Conservation (phyloP, 768 basidiomycete species). For the Hygrophoropsis aurantiaca region DNA sequence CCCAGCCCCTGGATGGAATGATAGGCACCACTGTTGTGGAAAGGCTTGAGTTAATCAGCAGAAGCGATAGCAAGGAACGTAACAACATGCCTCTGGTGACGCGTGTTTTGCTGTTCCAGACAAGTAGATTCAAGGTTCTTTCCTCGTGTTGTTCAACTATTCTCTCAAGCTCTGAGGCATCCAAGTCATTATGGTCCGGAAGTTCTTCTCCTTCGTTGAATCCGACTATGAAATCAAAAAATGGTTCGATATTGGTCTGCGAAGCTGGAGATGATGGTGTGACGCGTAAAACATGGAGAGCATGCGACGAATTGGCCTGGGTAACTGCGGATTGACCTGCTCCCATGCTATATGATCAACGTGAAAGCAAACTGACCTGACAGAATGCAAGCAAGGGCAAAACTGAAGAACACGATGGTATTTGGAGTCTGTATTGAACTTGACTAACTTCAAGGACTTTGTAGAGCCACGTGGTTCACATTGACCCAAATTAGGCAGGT, state of each 20-base stretch:
- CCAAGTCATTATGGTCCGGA: conserved; percentile 50
- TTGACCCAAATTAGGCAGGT: not conserved
- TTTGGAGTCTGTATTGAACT: not conserved
- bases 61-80: not conserved
- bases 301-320: conserved; percentile 39
- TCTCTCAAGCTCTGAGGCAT: conserved; percentile 69
- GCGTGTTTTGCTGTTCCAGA: conserved; percentile 83
- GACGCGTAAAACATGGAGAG: conserved; percentile 86
- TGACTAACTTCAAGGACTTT: too few relatives aligned
- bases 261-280: conserved; percentile 89
- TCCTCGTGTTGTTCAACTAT: conserved; percentile 86
- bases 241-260: conserved; percentile 80
- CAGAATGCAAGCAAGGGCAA: not conserved
- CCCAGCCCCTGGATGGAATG: conserved; percentile 84
- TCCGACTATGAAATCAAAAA: conserved; percentile 96
- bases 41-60: conserved; percentile 3
- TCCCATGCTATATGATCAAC: conserved; percentile 48
- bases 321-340: conserved; percentile 68
- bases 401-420: not conserved
- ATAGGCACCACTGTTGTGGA: conserved; percentile 70
- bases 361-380: not conserved
- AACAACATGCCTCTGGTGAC: conserved; percentile 59
- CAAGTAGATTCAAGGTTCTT: conserved; percentile 62
- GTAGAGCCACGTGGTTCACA: not conserved
- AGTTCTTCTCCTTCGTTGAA: conserved; percentile 67